These are phyloP conservation scores for Haematococcus lacustris DNA, from an alignment of 139 green algal genomes.

Conservation along the genomic window DNA sequence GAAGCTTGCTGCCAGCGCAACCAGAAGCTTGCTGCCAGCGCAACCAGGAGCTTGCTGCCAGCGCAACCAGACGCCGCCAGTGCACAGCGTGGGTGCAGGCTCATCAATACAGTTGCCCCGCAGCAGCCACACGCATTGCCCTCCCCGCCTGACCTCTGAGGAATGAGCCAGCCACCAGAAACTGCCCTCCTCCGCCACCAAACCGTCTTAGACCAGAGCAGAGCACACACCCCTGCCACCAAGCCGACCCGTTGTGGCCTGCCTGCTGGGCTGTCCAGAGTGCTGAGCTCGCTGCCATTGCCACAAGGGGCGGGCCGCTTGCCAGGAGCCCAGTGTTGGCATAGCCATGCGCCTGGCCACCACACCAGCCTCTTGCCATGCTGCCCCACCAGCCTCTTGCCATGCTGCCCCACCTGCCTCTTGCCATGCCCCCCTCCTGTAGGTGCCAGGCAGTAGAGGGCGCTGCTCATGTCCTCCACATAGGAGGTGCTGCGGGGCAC, in stretches of 20 bases:
- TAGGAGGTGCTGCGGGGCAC: constrained; percentile 17
- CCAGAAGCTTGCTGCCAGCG: too few relatives aligned
- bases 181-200: too few relatives aligned
- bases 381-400: not conserved
- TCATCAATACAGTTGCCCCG: too few relatives aligned
- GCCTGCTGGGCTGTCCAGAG: not conserved
- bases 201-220: too few relatives aligned
- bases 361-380: not conserved
- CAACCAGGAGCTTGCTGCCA: not conserved
- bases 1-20: too few relatives aligned
- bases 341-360: not conserved
- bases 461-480: constrained; percentile 22
- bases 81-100: not conserved
- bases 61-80: not conserved
- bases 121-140: too few relatives aligned
- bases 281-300: not conserved
- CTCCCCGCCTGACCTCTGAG: too few relatives aligned
- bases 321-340: not conserved
- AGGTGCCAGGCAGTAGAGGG: constrained; percentile 33
- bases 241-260: too few relatives aligned
- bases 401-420: constrained; percentile 15
- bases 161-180: too few relatives aligned
- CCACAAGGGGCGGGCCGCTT: not conserved
- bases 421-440: constrained; percentile 36
- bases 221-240: too few relatives aligned